Conservation (phyloP, 2,329 filamentous ascomycete genomes). For the Juglanconis oblonga region DNA sequence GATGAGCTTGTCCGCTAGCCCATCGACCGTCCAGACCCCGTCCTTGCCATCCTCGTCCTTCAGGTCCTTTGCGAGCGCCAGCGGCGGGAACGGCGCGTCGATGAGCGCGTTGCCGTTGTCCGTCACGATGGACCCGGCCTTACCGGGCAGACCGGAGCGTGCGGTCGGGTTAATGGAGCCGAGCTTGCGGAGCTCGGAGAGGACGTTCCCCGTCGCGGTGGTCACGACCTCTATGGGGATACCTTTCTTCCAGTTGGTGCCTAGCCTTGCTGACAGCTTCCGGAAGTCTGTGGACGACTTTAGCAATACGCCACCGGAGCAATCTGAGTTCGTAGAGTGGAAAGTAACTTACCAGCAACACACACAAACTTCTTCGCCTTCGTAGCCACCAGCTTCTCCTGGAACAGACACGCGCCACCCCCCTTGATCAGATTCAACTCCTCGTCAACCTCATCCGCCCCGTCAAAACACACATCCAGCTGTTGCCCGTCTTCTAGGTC, state of each 20-base stretch:
- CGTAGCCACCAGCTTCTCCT: slow-evolving; percentile 92
- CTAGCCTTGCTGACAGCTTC: slow-evolving; percentile 77
- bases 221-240: slow-evolving; percentile 95
- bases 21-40: slow-evolving; percentile 77
- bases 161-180: slow-evolving; percentile 71
- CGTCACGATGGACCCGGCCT: slow-evolving; percentile 76
- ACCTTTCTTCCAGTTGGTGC: slow-evolving; percentile 71
- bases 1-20: slow-evolving; percentile 72
- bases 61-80: slow-evolving; percentile 61
- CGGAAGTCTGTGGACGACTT: slow-evolving; percentile 65
- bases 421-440: slow-evolving; percentile 97
- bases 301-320: background rate
- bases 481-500: slow-evolving; percentile 56
- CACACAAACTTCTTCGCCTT: slow-evolving; percentile 83
- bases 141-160: slow-evolving; percentile 69
- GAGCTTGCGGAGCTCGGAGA: slow-evolving; percentile 67
- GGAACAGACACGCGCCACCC: slow-evolving; percentile 93
- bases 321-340: too few relatives aligned
- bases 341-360: slow-evolving; percentile 64
- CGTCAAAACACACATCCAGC: slow-evolving; percentile 92
- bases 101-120: slow-evolving; percentile 89
- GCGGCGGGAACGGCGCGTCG: slow-evolving; percentile 80
- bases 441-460: slow-evolving; percentile 93
- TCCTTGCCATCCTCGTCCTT: slow-evolving; percentile 51
- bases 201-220: slow-evolving; percentile 73